Conservation (phyloP, 192 early-diverging fungal genomes). For the Chytriomyces hyalinus region DNA sequence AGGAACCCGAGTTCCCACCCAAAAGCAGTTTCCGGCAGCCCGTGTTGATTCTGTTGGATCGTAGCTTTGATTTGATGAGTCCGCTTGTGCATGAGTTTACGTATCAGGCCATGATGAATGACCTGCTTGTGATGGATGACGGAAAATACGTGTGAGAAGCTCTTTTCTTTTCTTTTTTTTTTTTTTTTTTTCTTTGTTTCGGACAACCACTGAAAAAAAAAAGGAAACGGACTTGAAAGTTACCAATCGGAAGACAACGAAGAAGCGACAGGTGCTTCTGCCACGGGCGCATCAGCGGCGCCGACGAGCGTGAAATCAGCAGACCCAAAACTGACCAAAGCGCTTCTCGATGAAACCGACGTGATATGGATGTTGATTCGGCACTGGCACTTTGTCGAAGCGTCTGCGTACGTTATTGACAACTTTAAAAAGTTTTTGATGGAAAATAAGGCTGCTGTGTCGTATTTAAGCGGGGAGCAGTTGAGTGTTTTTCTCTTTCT, state of each 20-base stretch:
- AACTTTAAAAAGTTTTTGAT: conserved; percentile 79
- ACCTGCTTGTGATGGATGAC: conserved; percentile 70
- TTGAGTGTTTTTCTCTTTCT: not conserved
- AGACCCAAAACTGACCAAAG: conserved; percentile 31
- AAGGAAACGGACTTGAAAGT: not conserved
- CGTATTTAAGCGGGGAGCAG: conserved; percentile 38
- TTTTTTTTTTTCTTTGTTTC: not conserved
- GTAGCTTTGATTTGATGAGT: conserved; percentile 86
- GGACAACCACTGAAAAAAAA: not conserved
- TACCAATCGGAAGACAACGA: conserved; percentile 29
- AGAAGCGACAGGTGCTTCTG: not conserved
- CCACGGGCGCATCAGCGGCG: not conserved
- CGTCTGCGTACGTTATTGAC: conserved; percentile 70
- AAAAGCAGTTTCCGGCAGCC: conserved; percentile 57
- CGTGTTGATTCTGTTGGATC: conserved; percentile 87
- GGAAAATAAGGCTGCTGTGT: conserved; percentile 75
- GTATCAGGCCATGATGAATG: conserved; percentile 98
- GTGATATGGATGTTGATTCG: conserved; percentile 75
- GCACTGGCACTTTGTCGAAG: conserved; percentile 83
- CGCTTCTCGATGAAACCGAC: conserved; percentile 76
- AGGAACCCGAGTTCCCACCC: conserved; percentile 66
- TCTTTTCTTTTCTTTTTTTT: not conserved
- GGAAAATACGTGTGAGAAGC: conserved; percentile 41
- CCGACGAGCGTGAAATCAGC: not conserved
- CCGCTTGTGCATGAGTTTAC: conserved; percentile 98